phyloP scores from a whole-genome alignment of 2,329 filamentous ascomycete species.

The Xylariaceae sp. region DNA sequence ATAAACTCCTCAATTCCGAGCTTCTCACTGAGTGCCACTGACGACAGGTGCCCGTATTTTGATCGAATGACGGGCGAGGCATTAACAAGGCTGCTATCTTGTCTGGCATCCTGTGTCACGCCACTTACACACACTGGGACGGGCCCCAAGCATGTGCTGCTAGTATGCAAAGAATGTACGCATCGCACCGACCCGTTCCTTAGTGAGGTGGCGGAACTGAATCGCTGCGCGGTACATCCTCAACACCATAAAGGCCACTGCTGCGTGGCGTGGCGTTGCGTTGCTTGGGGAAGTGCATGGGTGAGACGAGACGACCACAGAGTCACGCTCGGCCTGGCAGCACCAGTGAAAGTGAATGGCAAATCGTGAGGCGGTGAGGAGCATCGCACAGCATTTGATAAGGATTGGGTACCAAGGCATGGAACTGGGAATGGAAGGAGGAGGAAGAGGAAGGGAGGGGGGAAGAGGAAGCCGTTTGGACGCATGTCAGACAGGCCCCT shows the following conservation, averaged over 20 bases:
- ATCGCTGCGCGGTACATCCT: slow-evolving; percentile 4
- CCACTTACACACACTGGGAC: slow-evolving; percentile 12
- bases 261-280: slow-evolving; percentile 3
- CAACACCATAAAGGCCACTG: not conserved
- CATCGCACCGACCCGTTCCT: slow-evolving; percentile 20
- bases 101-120: not conserved
- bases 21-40: not conserved
- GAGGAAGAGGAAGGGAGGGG: not conserved
- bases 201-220: slow-evolving; percentile 6
- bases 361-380: slow-evolving; percentile 14
- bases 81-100: not conserved
- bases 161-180: slow-evolving; percentile 10
- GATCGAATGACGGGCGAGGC: slow-evolving; percentile 3
- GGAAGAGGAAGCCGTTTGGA: slow-evolving; percentile 7
- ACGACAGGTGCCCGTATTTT: slow-evolving; percentile 6
- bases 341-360: not conserved
- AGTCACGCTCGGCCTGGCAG: slow-evolving; percentile 3
- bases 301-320: slow-evolving; percentile 8
- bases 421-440: not conserved
- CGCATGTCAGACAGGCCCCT: slow-evolving; percentile 12
- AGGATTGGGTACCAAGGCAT: not conserved
- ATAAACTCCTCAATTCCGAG: not conserved
- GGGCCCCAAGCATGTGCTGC: slow-evolving; percentile 1
- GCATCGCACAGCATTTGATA: slow-evolving; percentile 1
- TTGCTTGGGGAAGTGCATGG: not conserved